These are phyloP conservation scores for Russula virescens DNA, from an alignment of 768 basidiomycete genomes.

Conservation along the genomic window DNA sequence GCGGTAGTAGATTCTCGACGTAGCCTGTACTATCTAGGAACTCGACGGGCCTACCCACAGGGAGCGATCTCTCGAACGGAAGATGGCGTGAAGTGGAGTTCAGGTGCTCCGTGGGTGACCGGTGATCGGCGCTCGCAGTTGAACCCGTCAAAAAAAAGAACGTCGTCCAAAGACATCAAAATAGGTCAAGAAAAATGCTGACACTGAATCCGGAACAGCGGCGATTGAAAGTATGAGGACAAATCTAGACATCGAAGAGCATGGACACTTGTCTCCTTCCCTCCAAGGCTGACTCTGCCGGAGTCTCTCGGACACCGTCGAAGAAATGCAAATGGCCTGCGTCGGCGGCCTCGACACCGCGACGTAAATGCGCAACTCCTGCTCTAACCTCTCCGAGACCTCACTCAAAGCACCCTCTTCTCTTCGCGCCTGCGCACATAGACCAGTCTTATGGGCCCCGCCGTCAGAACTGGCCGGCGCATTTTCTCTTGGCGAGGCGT, in stretches of 20 bases:
- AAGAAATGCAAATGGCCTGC: conserved; percentile 44
- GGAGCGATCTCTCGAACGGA: conserved; percentile 6
- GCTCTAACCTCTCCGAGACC: conserved; percentile 33
- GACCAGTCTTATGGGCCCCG: conserved; percentile 30
- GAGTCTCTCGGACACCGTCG: conserved; percentile 46
- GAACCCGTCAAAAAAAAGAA: conserved; percentile 6
- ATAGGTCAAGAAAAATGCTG: conserved; percentile 14
- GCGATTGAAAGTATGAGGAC: conserved; percentile 18
- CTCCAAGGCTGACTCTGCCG: conserved; percentile 8
- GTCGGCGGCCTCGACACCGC: conserved; percentile 22
- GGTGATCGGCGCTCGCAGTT: too few relatives aligned
- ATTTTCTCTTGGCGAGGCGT: conserved; percentile 39
- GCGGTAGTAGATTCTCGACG: conserved; percentile 19
- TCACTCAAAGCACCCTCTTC: conserved; percentile 25
- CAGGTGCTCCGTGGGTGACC: conserved; percentile 24
- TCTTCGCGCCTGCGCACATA: conserved; percentile 21
- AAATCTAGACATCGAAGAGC: conserved; percentile 26
- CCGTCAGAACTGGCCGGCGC: conserved; percentile 34
- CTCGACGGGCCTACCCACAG: conserved; percentile 10
- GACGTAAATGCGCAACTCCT: conserved; percentile 15
- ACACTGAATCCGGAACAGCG: conserved; percentile 3
- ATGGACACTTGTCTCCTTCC: conserved; percentile 32
- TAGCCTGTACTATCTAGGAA: conserved; percentile 14
- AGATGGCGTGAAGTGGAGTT: background rate
- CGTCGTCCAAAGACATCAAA: conserved; percentile 6